Base-by-base conservation (phyloP, 228 moss, liverwort and hornwort genomes). In the Sphagnum fallax region DNA sequence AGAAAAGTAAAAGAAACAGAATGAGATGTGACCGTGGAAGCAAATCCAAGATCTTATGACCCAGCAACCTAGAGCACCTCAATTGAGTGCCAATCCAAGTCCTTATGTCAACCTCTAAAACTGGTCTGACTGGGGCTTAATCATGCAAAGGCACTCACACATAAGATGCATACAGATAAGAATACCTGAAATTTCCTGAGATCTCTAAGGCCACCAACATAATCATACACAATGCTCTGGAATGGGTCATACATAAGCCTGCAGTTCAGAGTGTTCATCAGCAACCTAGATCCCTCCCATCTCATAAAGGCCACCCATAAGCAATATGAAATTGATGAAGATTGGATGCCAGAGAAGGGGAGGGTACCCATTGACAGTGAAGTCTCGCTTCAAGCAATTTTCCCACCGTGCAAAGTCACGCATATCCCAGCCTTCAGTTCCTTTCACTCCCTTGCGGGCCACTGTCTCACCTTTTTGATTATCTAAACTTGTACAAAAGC, bases 181-280 rank as follows among this genome's bases (percentile, higher is more conserved):
- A 32, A 32, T 77, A 98, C 98, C 98, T 93, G 90, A 62, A 85
- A 79, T 73, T 84, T 98, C 65, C 85, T 87, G 71, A 98, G 76
- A 76, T 98, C 98, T 71, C 83, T 76, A 58, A 98, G 80, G 50
- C 98, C 98, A 32, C 94, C 94, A n/a, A 92, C 90, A 55, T 98
- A 98, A 74, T 98, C 98, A 74, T 94, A 98, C 49, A 98, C 66
- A 63, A 90, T 73, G 70, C 80, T 72, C 66, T 83, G 80, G 67
- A 90, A 98, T 4, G 98, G 98, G 63, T 98, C 98, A 77, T 98
- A 98, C 90, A 98, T 89, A 66, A 98, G 87, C 80, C 98, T 98
- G 98, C 90, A 87, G 50, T 64, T 61, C 71, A 7, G 14, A 64
- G 14, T 6, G 49, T 8, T 47, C 10, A 67, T 48, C 48, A 50